Evolutionary conservation across 2,329 filamentous ascomycete genomes (phyloP).

Genomic region (Fragosphaeria purpurea): DNA sequence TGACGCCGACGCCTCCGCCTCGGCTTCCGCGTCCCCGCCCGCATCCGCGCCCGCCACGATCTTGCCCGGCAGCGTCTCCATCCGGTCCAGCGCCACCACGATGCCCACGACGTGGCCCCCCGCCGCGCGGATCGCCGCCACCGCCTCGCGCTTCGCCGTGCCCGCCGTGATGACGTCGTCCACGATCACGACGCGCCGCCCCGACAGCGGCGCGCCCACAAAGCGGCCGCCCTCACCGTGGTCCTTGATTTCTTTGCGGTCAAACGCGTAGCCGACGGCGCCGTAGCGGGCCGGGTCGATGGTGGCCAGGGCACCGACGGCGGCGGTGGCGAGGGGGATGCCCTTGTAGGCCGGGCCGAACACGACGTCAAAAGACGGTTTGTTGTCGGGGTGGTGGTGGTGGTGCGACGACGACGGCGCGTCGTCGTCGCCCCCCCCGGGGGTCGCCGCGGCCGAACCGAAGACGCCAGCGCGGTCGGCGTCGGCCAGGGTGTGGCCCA

Average conservation of each 20-base stretch:
- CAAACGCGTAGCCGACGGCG: conserved; percentile 73
- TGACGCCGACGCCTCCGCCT: conserved; percentile 67
- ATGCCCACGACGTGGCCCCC: conserved; percentile 81
- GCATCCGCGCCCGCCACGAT: no score
- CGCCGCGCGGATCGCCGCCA: conserved; percentile 76
- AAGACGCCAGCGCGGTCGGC: conserved; percentile 11
- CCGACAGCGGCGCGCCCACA: conserved; percentile 75
- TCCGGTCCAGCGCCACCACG: conserved; percentile 77
- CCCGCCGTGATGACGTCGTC: conserved; percentile 97
- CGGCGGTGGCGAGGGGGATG: conserved; percentile 76
- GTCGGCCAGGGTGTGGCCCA: conserved; percentile 52
- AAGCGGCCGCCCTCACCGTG: conserved; percentile 93
- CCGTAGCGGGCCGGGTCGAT: conserved; percentile 40
- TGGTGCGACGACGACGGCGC: no score
- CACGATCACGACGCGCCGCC: conserved; percentile 78
- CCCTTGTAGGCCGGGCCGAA: conserved; percentile 97
- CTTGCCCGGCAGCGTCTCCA: conserved; percentile 60
- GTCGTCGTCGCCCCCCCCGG: neutral
- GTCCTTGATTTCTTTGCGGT: conserved; percentile 92
- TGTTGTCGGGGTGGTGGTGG: neutral
- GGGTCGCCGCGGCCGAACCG: neutral
- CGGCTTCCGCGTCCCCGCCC: conserved; percentile 68
- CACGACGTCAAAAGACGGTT: conserved; percentile 62
- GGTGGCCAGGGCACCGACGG: conserved; percentile 30
- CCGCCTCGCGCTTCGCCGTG: conserved; percentile 86